Evolutionary conservation across 73 alveolate genomes (phyloP).

Genomic region (Paraurostyla sp.): DNA sequence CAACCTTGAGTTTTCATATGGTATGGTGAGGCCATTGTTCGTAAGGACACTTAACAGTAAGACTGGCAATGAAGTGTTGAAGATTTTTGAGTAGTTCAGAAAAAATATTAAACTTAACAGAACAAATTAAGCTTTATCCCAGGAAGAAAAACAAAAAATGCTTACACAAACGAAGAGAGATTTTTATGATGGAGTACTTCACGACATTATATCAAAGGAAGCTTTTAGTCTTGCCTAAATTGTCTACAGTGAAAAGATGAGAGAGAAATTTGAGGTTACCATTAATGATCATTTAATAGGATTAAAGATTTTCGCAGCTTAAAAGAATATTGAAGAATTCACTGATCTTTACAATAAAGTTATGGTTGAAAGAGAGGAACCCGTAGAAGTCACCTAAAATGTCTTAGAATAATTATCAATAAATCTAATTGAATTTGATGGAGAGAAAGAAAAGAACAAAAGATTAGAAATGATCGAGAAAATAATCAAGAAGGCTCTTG

Average conservation of each 20-base stretch:
- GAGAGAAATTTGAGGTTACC: slow-evolving; percentile 44
- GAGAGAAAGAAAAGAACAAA: not conserved
- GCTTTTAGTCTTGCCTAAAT: slow-evolving; percentile 34
- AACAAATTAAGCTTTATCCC: not conserved
- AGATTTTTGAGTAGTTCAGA: slow-evolving; percentile 59
- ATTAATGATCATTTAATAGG: slow-evolving; percentile 1
- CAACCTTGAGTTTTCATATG: slow-evolving; percentile 1
- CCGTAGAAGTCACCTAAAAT: not conserved
- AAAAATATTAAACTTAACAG: slow-evolving; percentile 42
- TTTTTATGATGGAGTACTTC: slow-evolving; percentile 21
- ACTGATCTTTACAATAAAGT: not conserved
- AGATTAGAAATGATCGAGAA: slow-evolving; percentile 15
- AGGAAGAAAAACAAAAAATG: not conserved
- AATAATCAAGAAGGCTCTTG: not conserved
- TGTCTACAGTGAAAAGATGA: slow-evolving; percentile 28
- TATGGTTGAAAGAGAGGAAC: not conserved
- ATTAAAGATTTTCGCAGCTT: slow-evolving; percentile 1
- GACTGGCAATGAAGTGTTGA: slow-evolving; percentile 27
- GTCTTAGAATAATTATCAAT: not conserved
- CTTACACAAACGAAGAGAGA: not conserved
- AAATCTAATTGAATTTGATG: not conserved
- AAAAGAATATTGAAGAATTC: slow-evolving; percentile 31
- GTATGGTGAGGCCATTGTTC: slow-evolving; percentile 7
- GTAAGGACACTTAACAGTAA: slow-evolving; percentile 17
- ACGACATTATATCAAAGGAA: not conserved